Evolutionary conservation across 2,329 filamentous ascomycete genomes (phyloP).

Genomic region (Microcyclospora pomicola): DNA sequence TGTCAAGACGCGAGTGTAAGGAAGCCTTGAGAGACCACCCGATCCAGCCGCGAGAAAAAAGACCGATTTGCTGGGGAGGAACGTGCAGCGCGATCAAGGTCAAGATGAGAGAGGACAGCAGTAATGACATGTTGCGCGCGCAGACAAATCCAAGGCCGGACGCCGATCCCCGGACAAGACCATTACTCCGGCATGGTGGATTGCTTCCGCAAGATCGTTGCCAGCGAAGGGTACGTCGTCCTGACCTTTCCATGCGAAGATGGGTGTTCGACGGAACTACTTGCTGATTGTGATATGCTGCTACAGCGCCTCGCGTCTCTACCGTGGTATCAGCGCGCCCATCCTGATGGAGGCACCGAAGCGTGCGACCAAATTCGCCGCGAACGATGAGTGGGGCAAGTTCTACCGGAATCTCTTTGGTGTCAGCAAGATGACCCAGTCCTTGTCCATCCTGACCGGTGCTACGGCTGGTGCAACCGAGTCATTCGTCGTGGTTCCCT

Average conservation of each 20-base stretch:
- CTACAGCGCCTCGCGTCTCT: constrained; percentile 60
- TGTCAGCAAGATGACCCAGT: constrained; percentile 75
- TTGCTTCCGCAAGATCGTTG: constrained; percentile 95
- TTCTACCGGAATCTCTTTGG: constrained; percentile 84
- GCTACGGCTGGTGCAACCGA: constrained; percentile 92
- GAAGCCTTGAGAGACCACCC: background rate
- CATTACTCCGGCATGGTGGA: constrained; percentile 94
- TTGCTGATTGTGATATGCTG: background rate
- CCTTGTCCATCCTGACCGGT: constrained; percentile 81
- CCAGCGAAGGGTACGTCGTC: constrained; percentile 67
- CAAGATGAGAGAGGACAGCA: background rate
- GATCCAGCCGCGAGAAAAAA: too few relatives aligned
- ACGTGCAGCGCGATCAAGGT: background rate
- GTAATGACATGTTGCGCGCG: constrained; percentile 4
- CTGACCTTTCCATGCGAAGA: too few relatives aligned
- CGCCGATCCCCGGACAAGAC: constrained; percentile 53
- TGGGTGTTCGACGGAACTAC: too few relatives aligned
- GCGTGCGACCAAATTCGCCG: constrained; percentile 93
- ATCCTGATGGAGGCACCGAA: constrained; percentile 98
- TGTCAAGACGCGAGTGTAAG: constrained; percentile 93
- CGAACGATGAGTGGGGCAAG: constrained; percentile 96
- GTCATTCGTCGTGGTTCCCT: constrained; percentile 91
- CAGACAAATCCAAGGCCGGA: constrained; percentile 44
- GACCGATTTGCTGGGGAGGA: too few relatives aligned
- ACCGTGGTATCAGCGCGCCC: constrained; percentile 87